Percentiles rank a stretch among this genome's conserved stretches.
phyloP scores from a whole-genome alignment of 345 rosid species.

The Eucalyptus guilfoylei region DNA sequence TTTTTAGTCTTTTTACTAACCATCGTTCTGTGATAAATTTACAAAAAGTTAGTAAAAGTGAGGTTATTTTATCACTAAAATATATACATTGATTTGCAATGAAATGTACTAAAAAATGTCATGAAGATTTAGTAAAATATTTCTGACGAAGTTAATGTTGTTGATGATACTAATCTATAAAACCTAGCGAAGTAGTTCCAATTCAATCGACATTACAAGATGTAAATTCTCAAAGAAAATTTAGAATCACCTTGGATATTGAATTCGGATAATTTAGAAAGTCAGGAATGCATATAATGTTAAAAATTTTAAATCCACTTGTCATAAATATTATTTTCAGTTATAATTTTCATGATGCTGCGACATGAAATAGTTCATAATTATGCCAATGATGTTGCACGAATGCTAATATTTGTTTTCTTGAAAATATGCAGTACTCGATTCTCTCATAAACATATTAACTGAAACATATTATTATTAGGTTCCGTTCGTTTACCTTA shows the following conservation, averaged over 20 bases:
- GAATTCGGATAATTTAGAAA: not conserved
- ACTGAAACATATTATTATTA: not conserved
- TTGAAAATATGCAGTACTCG: not conserved
- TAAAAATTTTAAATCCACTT: not conserved
- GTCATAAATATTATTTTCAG: not conserved
- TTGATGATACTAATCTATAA: too few relatives aligned
- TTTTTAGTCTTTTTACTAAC: too few relatives aligned
- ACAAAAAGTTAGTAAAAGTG: too few relatives aligned
- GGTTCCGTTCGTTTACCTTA: too few relatives aligned
- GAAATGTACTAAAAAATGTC: too few relatives aligned
- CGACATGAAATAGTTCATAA: not conserved
- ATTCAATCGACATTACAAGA: not conserved
- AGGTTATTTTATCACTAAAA: too few relatives aligned
- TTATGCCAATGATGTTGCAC: not conserved
- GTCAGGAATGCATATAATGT: not conserved
- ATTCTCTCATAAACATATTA: not conserved
- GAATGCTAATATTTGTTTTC: not conserved
- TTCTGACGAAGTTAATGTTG: too few relatives aligned
- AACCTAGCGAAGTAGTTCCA: not conserved
- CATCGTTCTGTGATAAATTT: too few relatives aligned
- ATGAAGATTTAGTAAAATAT: too few relatives aligned
- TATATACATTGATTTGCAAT: too few relatives aligned
- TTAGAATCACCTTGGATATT: not conserved
- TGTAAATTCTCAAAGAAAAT: not conserved
- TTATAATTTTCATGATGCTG: not conserved